phyloP scores from a whole-genome alignment of 345 rosid species.

The Pseudoturritis turrita region DNA sequence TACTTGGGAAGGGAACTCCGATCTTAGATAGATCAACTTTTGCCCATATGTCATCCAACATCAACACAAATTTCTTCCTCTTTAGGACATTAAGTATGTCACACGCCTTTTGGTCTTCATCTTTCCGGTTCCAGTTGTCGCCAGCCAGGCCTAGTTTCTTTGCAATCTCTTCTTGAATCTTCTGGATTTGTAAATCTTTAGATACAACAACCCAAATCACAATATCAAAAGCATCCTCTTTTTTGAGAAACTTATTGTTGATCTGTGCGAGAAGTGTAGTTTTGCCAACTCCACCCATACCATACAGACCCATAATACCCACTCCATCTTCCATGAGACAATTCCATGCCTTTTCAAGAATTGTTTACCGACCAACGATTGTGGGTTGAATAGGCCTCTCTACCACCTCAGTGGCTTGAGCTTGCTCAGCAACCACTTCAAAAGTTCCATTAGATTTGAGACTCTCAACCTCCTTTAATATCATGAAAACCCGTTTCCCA shows the following conservation, averaged over 20 bases:
- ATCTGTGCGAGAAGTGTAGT: no score
- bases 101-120: no score
- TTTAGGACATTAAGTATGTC: no score
- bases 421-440: neutral
- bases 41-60: slow-evolving; percentile 25
- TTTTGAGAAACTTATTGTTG: no score
- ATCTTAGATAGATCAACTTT: neutral
- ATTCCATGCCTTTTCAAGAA: neutral
- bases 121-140: neutral
- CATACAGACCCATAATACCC: slow-evolving; percentile 11
- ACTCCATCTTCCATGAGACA: neutral
- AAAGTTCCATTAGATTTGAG: neutral
- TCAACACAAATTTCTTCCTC: slow-evolving; percentile 11
- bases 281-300: no score
- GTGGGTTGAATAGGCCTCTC: neutral
- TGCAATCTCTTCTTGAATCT: slow-evolving; percentile 14
- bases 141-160: neutral
- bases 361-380: slow-evolving; percentile 11
- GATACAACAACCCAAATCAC: no score
- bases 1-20: slow-evolving; percentile 2
- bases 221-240: no score
- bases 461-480: neutral
- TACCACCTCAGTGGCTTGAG: neutral
- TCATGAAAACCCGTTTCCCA: neutral
- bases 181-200: neutral